These are phyloP conservation scores for Calocera viscosa DNA, from an alignment of 768 basidiomycete genomes.

Conservation along the genomic window DNA sequence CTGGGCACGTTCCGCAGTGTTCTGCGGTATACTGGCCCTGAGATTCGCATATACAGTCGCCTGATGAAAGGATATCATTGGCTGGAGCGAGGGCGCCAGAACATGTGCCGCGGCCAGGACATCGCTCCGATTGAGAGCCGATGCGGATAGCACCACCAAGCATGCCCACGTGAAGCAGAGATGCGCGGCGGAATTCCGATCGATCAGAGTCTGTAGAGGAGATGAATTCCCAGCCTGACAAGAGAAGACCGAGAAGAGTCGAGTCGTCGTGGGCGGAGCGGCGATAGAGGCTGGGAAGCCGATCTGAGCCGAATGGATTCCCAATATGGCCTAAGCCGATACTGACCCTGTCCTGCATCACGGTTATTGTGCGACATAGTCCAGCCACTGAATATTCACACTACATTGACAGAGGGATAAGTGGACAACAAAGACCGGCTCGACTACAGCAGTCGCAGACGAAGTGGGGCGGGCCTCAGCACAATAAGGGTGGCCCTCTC, in stretches of 20 bases:
- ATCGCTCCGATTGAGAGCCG: not conserved
- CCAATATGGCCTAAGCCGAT: not conserved
- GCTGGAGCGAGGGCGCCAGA: not conserved
- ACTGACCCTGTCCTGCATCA: not conserved
- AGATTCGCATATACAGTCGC: not conserved
- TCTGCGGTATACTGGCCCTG: not conserved
- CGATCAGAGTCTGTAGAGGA: not conserved
- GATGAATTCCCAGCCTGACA: too few species aligned
- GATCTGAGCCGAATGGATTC: not conserved
- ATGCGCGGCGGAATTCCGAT: not conserved
- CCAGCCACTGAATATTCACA: not conserved
- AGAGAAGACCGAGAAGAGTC: too few species aligned
- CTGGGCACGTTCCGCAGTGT: not conserved
- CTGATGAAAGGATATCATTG: not conserved
- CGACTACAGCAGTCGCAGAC: not conserved
- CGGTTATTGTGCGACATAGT: not conserved
- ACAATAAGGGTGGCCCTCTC: not conserved
- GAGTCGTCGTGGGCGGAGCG: too few species aligned
- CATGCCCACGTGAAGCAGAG: not conserved
- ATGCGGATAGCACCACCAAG: not conserved
- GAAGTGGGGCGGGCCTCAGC: not conserved
- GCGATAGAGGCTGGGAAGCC: not conserved
- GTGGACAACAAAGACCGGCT: not conserved
- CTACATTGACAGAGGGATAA: not conserved
- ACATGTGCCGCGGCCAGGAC: not conserved